phyloP scores from a whole-genome alignment of 2,329 filamentous ascomycete genomes.

The Rhytidhysteron rufulum region DNA sequence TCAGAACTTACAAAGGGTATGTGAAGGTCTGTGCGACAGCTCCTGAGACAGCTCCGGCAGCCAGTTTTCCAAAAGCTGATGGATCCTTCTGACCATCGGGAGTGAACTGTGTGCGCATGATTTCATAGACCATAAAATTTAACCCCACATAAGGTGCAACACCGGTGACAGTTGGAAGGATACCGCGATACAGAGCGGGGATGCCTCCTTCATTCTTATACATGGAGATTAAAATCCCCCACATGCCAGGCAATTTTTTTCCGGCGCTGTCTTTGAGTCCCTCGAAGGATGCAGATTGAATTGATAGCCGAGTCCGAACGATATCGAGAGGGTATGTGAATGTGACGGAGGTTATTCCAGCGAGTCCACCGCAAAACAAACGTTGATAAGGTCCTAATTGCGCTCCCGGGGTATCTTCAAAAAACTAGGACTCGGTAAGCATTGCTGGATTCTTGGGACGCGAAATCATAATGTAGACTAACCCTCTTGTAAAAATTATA shows the following conservation, averaged over 20 bases:
- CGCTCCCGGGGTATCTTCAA: conserved; percentile 70
- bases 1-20: conserved; percentile 82
- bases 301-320: conserved; percentile 89
- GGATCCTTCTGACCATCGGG: conserved; percentile 85
- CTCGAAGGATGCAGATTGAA: conserved; percentile 94
- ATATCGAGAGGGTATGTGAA: conserved; percentile 97
- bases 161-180: conserved; percentile 88
- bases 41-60: conserved; percentile 89
- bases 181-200: conserved; percentile 84
- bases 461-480: conserved; percentile 37
- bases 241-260: conserved; percentile 82
- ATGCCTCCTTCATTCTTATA: conserved; percentile 88
- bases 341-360: conserved; percentile 92
- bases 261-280: conserved; percentile 53
- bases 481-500: conserved; percentile 97
- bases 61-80: conserved; percentile 71
- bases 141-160: conserved; percentile 96
- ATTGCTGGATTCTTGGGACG: neutral
- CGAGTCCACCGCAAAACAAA: conserved; percentile 83
- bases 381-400: conserved; percentile 71
- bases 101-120: conserved; percentile 77
- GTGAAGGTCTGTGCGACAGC: conserved; percentile 96
- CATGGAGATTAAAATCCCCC: conserved; percentile 75
- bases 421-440: conserved; percentile 51
- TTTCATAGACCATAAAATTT: conserved; percentile 99